Percentiles rank a stretch among this genome's conserved stretches.
Evolutionary conservation across 345 rosid species (phyloP).

Genomic region (Eucalyptus polyanthemos): DNA sequence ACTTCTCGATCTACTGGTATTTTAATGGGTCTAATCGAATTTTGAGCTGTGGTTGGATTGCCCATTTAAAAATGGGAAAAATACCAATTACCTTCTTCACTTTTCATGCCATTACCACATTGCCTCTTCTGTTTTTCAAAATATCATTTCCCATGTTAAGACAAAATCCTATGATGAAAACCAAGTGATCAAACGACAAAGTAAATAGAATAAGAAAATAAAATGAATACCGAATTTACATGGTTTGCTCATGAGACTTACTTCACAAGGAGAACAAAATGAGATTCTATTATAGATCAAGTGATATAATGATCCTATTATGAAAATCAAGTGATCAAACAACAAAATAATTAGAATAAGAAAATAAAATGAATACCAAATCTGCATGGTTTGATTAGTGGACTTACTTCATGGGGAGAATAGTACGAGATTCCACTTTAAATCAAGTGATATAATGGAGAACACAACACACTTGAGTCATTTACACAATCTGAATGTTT

Average conservation of each 20-base stretch:
- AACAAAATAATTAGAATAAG: background rate
- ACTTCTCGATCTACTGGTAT: background rate
- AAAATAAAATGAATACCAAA: background rate
- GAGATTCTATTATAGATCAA: background rate
- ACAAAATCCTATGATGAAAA: background rate
- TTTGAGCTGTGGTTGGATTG: background rate
- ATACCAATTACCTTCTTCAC: background rate
- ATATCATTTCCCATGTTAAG: background rate
- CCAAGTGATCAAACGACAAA: background rate
- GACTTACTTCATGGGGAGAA: background rate
- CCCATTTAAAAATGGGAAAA: background rate
- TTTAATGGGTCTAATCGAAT: background rate
- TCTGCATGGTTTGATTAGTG: background rate
- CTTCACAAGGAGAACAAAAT: background rate
- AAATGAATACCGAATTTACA: background rate
- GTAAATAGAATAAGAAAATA: background rate
- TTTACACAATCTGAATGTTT: background rate
- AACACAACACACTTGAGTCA: background rate
- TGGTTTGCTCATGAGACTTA: background rate
- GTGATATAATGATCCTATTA: background rate
- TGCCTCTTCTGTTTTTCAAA: background rate
- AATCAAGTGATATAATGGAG: background rate
- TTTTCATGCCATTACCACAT: background rate
- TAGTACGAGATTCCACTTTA: background rate
- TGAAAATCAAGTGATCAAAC: background rate